A percentile compares a stretch with the other conserved stretches of the same genome.
phyloP scores from a whole-genome alignment of 2,329 filamentous ascomycete genomes.

The Elsinoe fawcettii region DNA sequence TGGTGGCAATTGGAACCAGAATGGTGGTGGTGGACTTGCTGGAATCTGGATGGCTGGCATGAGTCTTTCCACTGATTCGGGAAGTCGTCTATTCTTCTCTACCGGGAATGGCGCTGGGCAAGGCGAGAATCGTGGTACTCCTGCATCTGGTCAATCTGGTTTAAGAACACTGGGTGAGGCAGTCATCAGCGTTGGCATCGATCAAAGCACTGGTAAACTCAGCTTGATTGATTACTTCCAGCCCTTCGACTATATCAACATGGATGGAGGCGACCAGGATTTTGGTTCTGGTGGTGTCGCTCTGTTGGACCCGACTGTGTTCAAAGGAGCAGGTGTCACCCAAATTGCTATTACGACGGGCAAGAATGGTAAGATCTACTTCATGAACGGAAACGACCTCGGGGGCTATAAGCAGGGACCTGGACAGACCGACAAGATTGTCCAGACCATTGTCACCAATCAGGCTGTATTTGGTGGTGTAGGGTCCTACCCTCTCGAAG shows the following conservation, averaged over 20 bases:
- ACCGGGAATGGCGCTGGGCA: slow-evolving; percentile 26
- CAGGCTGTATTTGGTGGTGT: slow-evolving; percentile 23
- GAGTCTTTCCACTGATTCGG: slow-evolving; percentile 24
- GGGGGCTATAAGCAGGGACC: slow-evolving; percentile 24
- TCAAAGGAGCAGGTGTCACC: slow-evolving; percentile 21
- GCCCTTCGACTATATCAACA: slow-evolving; percentile 44
- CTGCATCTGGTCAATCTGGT: slow-evolving; percentile 24
- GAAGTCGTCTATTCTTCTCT: slow-evolving; percentile 24
- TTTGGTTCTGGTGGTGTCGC: slow-evolving; percentile 28
- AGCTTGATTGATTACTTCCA: slow-evolving; percentile 47
- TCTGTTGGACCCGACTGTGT: slow-evolving; percentile 20
- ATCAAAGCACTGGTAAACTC: slow-evolving; percentile 35
- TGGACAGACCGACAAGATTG: slow-evolving; percentile 21
- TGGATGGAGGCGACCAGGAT: slow-evolving; percentile 47
- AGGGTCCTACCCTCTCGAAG: slow-evolving; percentile 24
- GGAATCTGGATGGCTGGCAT: slow-evolving; percentile 28
- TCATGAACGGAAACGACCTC: slow-evolving; percentile 22
- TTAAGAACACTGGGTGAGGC: slow-evolving; percentile 26
- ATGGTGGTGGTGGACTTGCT: slow-evolving; percentile 20
- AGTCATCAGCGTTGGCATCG: slow-evolving; percentile 21
- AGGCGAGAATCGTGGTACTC: slow-evolving; percentile 23
- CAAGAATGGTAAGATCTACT: slow-evolving; percentile 27
- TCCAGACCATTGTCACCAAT: slow-evolving; percentile 23
- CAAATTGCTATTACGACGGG: slow-evolving; percentile 27
- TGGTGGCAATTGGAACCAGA: slow-evolving; percentile 13